Evolutionary conservation across 78 protist species (phyloP).

Genomic region (Dictyostelium purpureum): DNA sequence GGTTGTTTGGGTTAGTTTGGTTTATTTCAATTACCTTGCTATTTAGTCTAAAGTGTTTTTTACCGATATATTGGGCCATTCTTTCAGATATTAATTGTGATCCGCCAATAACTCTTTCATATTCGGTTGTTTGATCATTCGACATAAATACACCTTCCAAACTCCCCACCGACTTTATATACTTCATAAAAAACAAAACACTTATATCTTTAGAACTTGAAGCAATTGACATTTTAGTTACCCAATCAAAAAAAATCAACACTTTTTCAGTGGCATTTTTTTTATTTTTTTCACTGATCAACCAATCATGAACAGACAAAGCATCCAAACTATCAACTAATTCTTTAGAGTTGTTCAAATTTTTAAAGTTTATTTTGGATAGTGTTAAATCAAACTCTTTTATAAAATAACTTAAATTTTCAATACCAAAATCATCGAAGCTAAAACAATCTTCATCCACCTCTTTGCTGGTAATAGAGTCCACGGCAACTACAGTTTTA

Average conservation of each 20-base stretch:
- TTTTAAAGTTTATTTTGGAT: too few relatives aligned
- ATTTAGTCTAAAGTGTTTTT: too few relatives aligned
- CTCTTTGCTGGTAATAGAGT: not conserved
- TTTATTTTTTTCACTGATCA: too few relatives aligned
- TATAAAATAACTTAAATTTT: too few relatives aligned
- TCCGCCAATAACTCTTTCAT: not conserved
- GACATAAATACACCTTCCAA: not conserved
- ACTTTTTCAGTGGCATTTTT: not conserved
- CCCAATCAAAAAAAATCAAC: not conserved
- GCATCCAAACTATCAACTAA: not conserved
- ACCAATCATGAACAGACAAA: not conserved
- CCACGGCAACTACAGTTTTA: not conserved
- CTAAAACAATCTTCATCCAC: not conserved
- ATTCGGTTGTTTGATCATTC: not conserved
- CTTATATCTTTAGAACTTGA: not conserved
- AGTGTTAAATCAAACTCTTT: not conserved
- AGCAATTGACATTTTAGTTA: not conserved
- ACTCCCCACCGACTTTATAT: not conserved
- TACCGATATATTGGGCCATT: not conserved
- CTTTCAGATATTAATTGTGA: not conserved
- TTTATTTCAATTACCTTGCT: not conserved
- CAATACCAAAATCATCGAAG: not conserved
- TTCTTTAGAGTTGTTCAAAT: too few relatives aligned
- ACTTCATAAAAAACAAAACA: too few relatives aligned
- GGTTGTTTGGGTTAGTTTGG: not conserved